Evolutionary conservation across 139 green algal genomes (phyloP), one percentile per base, ranked within the genome.

Genomic region (Asterochloris sp.): DNA sequence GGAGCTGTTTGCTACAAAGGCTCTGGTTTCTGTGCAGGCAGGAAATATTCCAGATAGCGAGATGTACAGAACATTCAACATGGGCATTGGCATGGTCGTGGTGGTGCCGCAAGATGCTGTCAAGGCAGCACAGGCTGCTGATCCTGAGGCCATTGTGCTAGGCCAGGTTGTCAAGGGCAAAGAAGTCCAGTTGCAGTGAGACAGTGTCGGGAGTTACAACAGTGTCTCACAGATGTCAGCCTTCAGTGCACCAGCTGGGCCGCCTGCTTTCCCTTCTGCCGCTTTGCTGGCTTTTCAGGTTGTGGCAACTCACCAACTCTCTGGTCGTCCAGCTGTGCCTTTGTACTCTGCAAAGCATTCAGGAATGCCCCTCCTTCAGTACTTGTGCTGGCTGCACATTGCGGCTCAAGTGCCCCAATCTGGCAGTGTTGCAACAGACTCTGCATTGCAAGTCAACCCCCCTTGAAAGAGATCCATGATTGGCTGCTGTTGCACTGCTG

Each of bases 51-150:
- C 85, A 1, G 88, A 94, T 6, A 80, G 85, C 6, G 97, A 99
- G 89, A 99, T 99, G 96, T 94, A 94, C 83, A 90, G 94, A 38
- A 99, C 97, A 0, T 99, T 99, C 93, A 99, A 99, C 92, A 96
- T 98, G 92, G 96, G 96, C 17, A 89, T 99, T 60, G 96, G 96
- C 64, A 94, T 99, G 89, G 85, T 99, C 16, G 79, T 95, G 61
- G 91, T 99, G 24, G 91, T 99, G 69, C 79, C 87, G 0, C 62
- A 75, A 11, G 74, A 67, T 1, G 68, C 94, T 19, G 94, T 92
- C 14, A 89, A 90, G 13, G 80, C 73, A 29, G 83, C 78, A 0
- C 10, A 74, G 24, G 62, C 81, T 11, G 75, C 78, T 27, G 84
- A 78, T 19, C 19, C 78, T 12, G 86, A 73, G 38, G 84, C 81